Conservation (phyloP, 2,329 filamentous ascomycete species). For the Scedosporium aurantiacum region DNA sequence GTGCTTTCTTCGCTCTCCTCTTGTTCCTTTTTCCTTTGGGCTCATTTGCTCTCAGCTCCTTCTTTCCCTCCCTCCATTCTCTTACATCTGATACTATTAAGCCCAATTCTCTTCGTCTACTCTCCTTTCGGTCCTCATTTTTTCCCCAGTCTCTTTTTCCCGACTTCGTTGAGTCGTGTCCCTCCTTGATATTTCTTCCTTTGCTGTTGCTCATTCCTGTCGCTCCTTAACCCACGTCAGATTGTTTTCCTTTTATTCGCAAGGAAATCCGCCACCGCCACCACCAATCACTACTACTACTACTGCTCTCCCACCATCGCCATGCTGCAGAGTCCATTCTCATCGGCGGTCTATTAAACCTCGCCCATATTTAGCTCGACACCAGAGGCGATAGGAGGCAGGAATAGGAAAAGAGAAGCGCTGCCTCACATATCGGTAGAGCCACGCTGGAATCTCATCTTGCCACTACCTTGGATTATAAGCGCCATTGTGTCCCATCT, state of each 20-base stretch:
- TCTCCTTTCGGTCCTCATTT: constrained; percentile 8
- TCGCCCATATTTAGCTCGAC: neutral
- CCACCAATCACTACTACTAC: constrained; percentile 3
- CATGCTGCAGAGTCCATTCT: constrained; percentile 6
- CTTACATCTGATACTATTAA: constrained; percentile 4
- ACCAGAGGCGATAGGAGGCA: neutral
- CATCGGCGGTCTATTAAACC: constrained; percentile 1
- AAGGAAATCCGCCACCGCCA: constrained; percentile 3
- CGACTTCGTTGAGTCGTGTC: neutral
- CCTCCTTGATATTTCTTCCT: constrained; percentile 6
- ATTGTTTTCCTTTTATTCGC: neutral
- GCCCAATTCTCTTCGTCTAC: constrained; percentile 8
- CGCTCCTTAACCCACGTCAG: constrained; percentile 1
- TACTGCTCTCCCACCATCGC: neutral
- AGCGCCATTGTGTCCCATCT: neutral
- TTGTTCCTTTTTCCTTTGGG: neutral
- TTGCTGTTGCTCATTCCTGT: neutral
- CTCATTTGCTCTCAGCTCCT: constrained; percentile 3
- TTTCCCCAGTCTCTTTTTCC: neutral
- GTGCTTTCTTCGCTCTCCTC: neutral
- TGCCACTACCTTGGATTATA: neutral
- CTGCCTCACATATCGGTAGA: neutral
- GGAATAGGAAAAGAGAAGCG: neutral
- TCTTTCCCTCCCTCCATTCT: constrained; percentile 8
- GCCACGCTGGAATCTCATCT: neutral